Evolutionary conservation across 2,329 filamentous ascomycete species (phyloP).

Genomic region (Hypomyces rosellus): DNA sequence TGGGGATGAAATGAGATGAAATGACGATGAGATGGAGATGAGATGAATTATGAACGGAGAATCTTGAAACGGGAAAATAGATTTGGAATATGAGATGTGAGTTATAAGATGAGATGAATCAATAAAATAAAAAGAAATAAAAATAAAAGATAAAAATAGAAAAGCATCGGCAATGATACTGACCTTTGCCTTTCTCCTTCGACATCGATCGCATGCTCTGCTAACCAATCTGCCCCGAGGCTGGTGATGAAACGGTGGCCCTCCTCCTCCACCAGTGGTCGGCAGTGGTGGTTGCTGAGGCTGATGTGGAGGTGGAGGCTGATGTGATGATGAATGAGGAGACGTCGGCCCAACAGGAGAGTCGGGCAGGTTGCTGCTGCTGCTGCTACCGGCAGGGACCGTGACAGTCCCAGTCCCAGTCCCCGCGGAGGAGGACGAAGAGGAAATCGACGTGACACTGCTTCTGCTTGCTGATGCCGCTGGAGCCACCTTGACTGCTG

Average conservation of each 20-base stretch:
- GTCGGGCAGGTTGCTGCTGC: neutral
- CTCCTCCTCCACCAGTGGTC: neutral
- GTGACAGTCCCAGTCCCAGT: neutral
- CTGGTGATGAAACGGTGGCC: constrained; percentile 2
- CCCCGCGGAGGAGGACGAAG: neutral
- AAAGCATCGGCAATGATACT: constrained; percentile 1
- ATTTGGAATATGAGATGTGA: neutral
- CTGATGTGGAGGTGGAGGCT: neutral
- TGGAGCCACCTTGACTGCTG: neutral
- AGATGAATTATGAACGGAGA: neutral
- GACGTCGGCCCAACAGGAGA: neutral
- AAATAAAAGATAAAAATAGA: neutral
- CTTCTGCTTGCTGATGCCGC: neutral
- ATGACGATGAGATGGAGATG: constrained; percentile 1
- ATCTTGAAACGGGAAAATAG: neutral
- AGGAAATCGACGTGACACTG: neutral
- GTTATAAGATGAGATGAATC: neutral
- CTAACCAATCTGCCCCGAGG: constrained; percentile 13
- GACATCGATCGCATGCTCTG: constrained; percentile 31
- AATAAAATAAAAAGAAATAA: neutral
- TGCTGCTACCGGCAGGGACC: neutral
- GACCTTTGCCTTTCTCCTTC: constrained; percentile 31
- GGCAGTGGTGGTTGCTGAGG: neutral
- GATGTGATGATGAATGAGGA: neutral
- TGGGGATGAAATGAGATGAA: neutral